These are phyloP conservation scores for Agrocybe chaxingu DNA, from an alignment of 768 basidiomycete genomes.

Conservation along the genomic window DNA sequence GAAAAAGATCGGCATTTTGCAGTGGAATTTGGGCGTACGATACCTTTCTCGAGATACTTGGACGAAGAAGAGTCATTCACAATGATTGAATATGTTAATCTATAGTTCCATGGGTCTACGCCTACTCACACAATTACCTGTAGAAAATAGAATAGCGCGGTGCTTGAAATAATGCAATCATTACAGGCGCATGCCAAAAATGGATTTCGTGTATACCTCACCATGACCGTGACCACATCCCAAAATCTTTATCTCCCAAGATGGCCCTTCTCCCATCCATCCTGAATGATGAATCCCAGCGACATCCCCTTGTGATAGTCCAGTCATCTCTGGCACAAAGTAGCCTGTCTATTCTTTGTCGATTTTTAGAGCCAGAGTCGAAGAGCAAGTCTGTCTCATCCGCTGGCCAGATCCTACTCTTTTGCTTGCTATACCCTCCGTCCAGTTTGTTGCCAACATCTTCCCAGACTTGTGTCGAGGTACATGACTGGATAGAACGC, in stretches of 20 bases:
- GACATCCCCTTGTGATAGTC: constrained; percentile 47
- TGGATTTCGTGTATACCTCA: constrained; percentile 6
- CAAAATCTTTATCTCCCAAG: constrained; percentile 11
- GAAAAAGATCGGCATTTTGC: constrained; percentile 48
- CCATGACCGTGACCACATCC: constrained; percentile 5
- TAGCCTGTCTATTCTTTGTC: constrained; percentile 51
- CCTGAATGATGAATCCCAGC: constrained; percentile 16
- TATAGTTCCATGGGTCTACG: not conserved
- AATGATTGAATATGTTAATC: constrained; percentile 2
- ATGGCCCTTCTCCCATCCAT: constrained; percentile 21
- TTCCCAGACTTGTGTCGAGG: constrained; percentile 27
- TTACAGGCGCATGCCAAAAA: not conserved
- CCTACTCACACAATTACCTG: not conserved
- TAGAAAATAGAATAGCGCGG: not conserved
- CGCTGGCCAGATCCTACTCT: constrained; percentile 31
- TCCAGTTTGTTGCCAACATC: constrained; percentile 31
- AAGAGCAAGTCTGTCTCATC: constrained; percentile 1
- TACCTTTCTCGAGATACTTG: constrained; percentile 44
- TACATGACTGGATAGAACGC: constrained; percentile 29
- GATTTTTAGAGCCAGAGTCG: constrained; percentile 30
- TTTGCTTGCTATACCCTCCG: constrained; percentile 57
- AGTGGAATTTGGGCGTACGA: constrained; percentile 51
- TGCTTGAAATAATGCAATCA: constrained; percentile 1
- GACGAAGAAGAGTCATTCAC: constrained; percentile 26
- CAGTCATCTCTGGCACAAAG: constrained; percentile 62